These are phyloP conservation scores for Fusarium nelsonii DNA, from an alignment of 2,329 filamentous ascomycete genomes.

Conservation along the genomic window DNA sequence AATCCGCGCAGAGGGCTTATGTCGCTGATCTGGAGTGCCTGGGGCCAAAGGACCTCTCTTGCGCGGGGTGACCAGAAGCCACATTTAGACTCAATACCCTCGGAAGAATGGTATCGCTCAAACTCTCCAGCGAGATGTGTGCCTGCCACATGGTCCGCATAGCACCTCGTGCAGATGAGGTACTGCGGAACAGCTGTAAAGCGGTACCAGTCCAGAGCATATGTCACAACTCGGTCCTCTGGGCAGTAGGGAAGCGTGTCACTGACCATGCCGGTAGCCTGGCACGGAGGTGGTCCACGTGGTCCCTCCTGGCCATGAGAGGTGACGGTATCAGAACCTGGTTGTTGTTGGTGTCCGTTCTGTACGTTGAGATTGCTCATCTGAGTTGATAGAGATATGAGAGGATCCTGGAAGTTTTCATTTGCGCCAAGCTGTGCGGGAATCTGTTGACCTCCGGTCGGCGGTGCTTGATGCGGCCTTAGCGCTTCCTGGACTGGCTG, in stretches of 20 bases:
- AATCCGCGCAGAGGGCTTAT: constrained; percentile 47
- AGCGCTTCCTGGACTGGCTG: background rate
- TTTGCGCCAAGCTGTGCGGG: background rate
- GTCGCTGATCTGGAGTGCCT: constrained; percentile 47
- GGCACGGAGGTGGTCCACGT: constrained; percentile 27
- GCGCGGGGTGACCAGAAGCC: constrained; percentile 51
- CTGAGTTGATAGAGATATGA: constrained; percentile 27
- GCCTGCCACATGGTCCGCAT: constrained; percentile 53
- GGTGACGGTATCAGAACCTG: background rate
- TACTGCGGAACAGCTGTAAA: constrained; percentile 48
- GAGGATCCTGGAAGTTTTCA: constrained; percentile 4
- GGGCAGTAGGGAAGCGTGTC: constrained; percentile 49
- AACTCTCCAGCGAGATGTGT: constrained; percentile 52
- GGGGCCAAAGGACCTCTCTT: constrained; percentile 52
- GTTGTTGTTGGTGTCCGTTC: background rate
- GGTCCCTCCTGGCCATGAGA: background rate
- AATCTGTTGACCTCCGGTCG: fast-evolving
- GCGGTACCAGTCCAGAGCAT: constrained; percentile 52
- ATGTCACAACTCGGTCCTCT: constrained; percentile 45
- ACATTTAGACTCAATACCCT: constrained; percentile 49
- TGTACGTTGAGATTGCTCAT: constrained; percentile 37
- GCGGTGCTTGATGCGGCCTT: background rate
- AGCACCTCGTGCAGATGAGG: constrained; percentile 58
- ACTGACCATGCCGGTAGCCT: constrained; percentile 41
- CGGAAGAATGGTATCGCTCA: constrained; percentile 41